Conservation (phyloP, 805 yeast genomes). For the Metschnikowia anglica region DNA sequence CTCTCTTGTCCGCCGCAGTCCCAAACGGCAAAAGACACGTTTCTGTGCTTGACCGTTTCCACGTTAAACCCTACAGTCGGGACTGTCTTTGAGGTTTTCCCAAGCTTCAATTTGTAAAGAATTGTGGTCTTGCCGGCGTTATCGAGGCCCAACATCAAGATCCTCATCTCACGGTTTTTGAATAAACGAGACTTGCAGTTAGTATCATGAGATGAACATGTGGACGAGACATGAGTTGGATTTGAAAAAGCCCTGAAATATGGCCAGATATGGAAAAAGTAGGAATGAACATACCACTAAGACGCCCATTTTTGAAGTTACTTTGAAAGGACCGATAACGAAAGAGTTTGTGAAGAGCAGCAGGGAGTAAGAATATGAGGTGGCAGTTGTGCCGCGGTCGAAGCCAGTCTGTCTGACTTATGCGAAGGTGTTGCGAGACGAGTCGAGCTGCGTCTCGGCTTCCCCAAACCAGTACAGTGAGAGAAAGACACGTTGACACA, state of each 20-base stretch:
- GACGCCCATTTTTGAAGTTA: conserved; percentile 20
- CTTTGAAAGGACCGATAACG: neutral
- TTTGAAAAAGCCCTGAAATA: neutral
- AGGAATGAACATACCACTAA: conserved; percentile 22
- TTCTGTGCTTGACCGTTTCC: conserved; percentile 79
- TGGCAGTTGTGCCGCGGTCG: too few relatives aligned
- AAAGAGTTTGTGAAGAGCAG: neutral
- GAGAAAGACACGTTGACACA: too few relatives aligned
- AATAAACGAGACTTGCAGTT: conserved; percentile 38
- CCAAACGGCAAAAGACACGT: conserved; percentile 85
- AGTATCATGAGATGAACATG: conserved; percentile 16
- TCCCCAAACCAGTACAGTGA: too few relatives aligned
- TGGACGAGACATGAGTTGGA: too few relatives aligned
- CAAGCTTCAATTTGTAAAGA: conserved; percentile 76
- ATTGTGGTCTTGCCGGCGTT: conserved; percentile 93
- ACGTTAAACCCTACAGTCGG: conserved; percentile 96
- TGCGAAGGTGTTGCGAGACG: too few relatives aligned
- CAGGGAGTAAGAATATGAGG: neutral
- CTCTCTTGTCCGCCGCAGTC: conserved; percentile 96
- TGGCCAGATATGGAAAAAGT: neutral
- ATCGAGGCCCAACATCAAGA: conserved; percentile 88
- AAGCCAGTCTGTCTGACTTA: too few relatives aligned
- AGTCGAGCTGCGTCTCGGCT: too few relatives aligned
- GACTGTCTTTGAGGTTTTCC: conserved; percentile 63
- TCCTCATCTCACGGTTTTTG: conserved; percentile 93